phyloP scores from a whole-genome alignment of 192 early-diverging fungal species.

The Entomortierella parvispora region DNA sequence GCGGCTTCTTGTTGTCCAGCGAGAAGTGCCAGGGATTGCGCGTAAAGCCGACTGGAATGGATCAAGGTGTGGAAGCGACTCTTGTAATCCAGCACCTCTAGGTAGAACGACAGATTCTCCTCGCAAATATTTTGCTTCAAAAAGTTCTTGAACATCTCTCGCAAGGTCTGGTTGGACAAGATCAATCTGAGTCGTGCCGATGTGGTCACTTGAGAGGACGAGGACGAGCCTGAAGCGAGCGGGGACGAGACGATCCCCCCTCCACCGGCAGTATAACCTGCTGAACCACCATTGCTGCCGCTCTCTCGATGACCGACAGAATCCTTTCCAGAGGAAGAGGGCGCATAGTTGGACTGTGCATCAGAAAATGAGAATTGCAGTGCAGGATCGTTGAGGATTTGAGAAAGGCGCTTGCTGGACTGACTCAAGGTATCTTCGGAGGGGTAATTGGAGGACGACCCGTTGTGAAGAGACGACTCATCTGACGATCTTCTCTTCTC shows the following conservation, averaged over 20 bases:
- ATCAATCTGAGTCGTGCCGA: constrained; percentile 68
- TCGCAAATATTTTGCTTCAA: constrained; percentile 74
- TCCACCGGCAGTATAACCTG: too few species aligned
- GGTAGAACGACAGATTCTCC: constrained; percentile 79
- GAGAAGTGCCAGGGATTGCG: neutral
- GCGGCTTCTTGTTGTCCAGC: too few species aligned
- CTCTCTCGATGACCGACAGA: constrained; percentile 7
- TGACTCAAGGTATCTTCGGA: constrained; percentile 1
- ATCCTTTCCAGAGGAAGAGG: constrained; percentile 27
- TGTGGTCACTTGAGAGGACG: constrained; percentile 57
- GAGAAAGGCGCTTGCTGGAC: constrained; percentile 22
- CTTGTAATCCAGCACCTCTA: constrained; percentile 67
- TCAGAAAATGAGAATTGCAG: constrained; percentile 37
- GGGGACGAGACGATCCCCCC: neutral
- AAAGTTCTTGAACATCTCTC: constrained; percentile 71
- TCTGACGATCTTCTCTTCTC: constrained; percentile 16
- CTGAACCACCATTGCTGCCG: neutral
- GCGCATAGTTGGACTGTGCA: constrained; percentile 12
- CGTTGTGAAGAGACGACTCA: constrained; percentile 13
- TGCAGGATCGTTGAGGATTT: constrained; percentile 43
- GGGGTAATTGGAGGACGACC: constrained; percentile 2
- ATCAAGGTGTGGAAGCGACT: constrained; percentile 44
- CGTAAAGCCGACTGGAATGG: constrained; percentile 16
- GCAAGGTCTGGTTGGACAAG: constrained; percentile 60
- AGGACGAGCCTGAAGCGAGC: constrained; percentile 3